Conservation (phyloP, 768 basidiomycete genomes). For the Leucocoprinus birnbaumii region DNA sequence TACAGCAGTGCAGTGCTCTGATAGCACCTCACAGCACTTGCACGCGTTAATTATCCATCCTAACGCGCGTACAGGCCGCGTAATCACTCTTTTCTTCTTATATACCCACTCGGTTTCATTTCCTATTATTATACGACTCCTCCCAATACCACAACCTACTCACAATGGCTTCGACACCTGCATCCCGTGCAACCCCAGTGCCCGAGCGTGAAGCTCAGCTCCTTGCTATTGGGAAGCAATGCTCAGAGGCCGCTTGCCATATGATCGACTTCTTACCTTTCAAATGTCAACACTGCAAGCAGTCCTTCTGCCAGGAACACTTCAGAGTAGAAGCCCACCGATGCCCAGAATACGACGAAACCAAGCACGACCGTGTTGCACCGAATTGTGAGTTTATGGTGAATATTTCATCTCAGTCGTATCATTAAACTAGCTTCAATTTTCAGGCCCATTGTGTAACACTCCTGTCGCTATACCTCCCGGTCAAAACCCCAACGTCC, state of each 20-base stretch:
- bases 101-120: neutral
- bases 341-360: constrained; percentile 70
- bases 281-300: constrained; percentile 78
- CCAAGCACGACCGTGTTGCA: constrained; percentile 69
- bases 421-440: too few species aligned
- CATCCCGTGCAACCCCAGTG: constrained; percentile 18
- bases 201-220: constrained; percentile 50
- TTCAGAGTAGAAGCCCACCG: constrained; percentile 66
- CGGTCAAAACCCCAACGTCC: constrained; percentile 76
- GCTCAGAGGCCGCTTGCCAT: constrained; percentile 60
- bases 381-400: constrained; percentile 57
- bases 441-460: constrained; percentile 76
- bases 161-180: constrained; percentile 10
- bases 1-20: too few species aligned
- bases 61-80: neutral
- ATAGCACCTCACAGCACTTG: too few species aligned
- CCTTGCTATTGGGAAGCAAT: constrained; percentile 68
- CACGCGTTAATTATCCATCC: too few species aligned
- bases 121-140: neutral
- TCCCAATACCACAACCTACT: neutral
- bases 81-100: neutral
- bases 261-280: constrained; percentile 85
- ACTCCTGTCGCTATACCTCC: constrained; percentile 71
- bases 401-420: constrained; percentile 1
- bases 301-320: constrained; percentile 76